phyloP scores from a whole-genome alignment of 257 asterid species.

The Ballota nigra region DNA sequence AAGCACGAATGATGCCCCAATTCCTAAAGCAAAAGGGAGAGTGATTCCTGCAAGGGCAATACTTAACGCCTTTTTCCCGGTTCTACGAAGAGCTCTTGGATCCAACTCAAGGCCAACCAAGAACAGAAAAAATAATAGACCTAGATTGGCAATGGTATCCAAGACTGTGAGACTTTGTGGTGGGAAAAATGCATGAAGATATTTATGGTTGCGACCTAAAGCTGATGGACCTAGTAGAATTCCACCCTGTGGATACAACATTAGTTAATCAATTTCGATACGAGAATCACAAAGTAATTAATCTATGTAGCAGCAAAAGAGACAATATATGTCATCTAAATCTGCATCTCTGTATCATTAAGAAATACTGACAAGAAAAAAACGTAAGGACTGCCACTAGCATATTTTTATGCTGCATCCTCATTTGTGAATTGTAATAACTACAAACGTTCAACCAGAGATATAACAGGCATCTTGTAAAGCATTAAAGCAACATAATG shows the following conservation, averaged over 20 bases:
- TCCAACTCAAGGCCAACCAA: constrained; percentile 70
- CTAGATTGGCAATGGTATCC: constrained; percentile 71
- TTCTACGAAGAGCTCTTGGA: constrained; percentile 39
- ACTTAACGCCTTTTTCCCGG: constrained; percentile 52
- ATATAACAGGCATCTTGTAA: background rate
- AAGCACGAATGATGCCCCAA: constrained; percentile 58
- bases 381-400: background rate
- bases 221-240: constrained; percentile 77
- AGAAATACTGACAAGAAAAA: background rate
- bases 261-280: background rate
- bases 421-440: background rate
- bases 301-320: background rate
- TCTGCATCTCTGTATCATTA: background rate
- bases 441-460: background rate
- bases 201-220: constrained; percentile 52
- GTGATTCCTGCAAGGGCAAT: constrained; percentile 69
- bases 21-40: constrained; percentile 60
- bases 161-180: constrained; percentile 54
- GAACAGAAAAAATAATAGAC: constrained; percentile 67
- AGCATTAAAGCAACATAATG: background rate
- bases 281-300: background rate
- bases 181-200: constrained; percentile 54
- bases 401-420: background rate
- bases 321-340: background rate
- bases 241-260: constrained; percentile 48